A percentile compares a stretch with the other conserved stretches of the same genome.
These are phyloP conservation scores for Quercus robur DNA, from an alignment of 306 rosid species.

Conservation along the genomic window DNA sequence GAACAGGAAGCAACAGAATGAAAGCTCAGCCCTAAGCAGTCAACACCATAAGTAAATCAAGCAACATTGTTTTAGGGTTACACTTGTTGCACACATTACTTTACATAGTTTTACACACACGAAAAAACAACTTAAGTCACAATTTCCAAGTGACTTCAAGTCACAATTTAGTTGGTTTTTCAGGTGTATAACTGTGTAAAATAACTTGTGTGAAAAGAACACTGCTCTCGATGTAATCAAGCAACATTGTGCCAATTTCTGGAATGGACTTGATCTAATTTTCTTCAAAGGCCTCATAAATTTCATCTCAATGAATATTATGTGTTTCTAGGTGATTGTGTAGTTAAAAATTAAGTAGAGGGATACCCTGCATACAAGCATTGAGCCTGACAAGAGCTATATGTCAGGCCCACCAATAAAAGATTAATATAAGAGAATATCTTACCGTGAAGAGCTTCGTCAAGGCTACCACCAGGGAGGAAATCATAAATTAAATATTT, in stretches of 20 bases:
- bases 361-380: not conserved
- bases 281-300: not conserved
- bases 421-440: conserved; percentile 15
- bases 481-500: conserved; percentile 92
- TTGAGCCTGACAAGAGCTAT: not conserved
- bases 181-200: no score
- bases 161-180: no score
- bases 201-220: no score
- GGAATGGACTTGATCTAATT: not conserved
- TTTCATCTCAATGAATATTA: not conserved
- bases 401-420: not conserved
- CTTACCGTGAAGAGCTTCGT: conserved; percentile 94
- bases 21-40: not conserved
- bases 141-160: no score
- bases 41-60: not conserved
- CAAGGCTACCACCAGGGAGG: conserved; percentile 94
- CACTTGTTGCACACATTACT: no score
- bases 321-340: not conserved
- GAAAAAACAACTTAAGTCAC: no score
- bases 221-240: not conserved
- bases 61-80: not conserved
- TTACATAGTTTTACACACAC: no score
- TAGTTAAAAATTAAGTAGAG: not conserved
- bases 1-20: not conserved
- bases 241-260: not conserved